Evolutionary conservation across 2,329 filamentous ascomycete species (phyloP), one percentile per base, ranked within the genome.

Genomic region (Xylariaceae sp.): DNA sequence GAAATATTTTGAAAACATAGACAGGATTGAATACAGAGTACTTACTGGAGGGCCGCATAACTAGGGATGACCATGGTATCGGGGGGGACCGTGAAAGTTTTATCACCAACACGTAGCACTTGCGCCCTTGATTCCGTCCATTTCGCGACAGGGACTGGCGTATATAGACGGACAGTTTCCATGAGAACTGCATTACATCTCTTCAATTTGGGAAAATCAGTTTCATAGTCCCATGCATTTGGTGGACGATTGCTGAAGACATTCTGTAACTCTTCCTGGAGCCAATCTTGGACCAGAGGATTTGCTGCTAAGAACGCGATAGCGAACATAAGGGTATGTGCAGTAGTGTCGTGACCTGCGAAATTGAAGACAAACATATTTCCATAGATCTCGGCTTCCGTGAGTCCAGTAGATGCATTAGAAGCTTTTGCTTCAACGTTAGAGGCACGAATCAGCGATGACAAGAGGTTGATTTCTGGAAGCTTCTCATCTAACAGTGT

Each of bases 331-430:
- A 67, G 24, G 1, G 60, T 57, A 20, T 59, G 57, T 2, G 65
- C 60, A 0, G 65, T 63, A 3, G 67, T 68, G 37, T 68, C 66
- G 33, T 68, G 61, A 3, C 66, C 65, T 3, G 65, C 66, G n/a
- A 68, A 68, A 41, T 64, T 67, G 42, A 66, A 48, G 6, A 64
- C 58, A n/a, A 68, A 69, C 26, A 68, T 58, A 15, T 70, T 67
- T 1, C 66, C 64, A 10, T 59, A 62, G 18, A 63, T 59, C 21
- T 68, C 63, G 4, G 15, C 2, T 27, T 53, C 50, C 2, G 41
- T 46, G 2, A 52, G 49, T 6, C 20, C 42, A 15, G 6, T 18
- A 13, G 42, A 33, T 11, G 20, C 29, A 9, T 21, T 24, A 7
- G 20, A 7, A 5, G 26, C 20, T 20, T 33, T 29, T 21, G n/a